Evolutionary conservation across 2,329 filamentous ascomycete species (phyloP).

Genomic region (Pseudogymnoascus sp.): DNA sequence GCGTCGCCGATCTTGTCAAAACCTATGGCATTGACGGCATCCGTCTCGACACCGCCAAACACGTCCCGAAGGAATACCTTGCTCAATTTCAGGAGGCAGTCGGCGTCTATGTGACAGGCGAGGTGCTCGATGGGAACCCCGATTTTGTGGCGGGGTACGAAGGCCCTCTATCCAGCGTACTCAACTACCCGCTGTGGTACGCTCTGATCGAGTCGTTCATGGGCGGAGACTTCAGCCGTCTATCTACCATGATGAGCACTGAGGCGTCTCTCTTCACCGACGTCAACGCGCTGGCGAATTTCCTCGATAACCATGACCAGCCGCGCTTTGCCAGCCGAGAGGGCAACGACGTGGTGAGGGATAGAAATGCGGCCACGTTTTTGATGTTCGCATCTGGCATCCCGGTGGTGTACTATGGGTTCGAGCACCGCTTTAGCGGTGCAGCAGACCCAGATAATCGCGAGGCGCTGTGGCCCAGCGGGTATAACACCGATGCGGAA

Average conservation of each 20-base stretch:
- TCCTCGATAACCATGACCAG: slow-evolving; percentile 37
- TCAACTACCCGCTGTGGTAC: slow-evolving; percentile 26
- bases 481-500: slow-evolving; percentile 30
- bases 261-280: not conserved
- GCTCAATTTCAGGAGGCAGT: slow-evolving; percentile 42
- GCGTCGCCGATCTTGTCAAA: slow-evolving; percentile 32
- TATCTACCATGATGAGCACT: slow-evolving; percentile 26
- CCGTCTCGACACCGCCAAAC: slow-evolving; percentile 39
- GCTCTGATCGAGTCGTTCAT: slow-evolving; percentile 34
- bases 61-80: slow-evolving; percentile 45
- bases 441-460: slow-evolving; percentile 32
- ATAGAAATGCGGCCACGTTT: slow-evolving; percentile 39
- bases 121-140: slow-evolving; percentile 47
- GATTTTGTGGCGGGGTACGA: slow-evolving; percentile 44
- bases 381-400: slow-evolving; percentile 41
- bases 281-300: slow-evolving; percentile 26
- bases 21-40: slow-evolving; percentile 41
- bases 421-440: slow-evolving; percentile 40
- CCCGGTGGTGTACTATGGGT: slow-evolving; percentile 43
- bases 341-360: slow-evolving; percentile 17
- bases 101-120: slow-evolving; percentile 52
- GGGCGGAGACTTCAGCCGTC: not conserved
- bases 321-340: slow-evolving; percentile 29
- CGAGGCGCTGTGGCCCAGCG: slow-evolving; percentile 35
- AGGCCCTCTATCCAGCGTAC: slow-evolving; percentile 17